Evolutionary conservation across 306 rosid genomes (phyloP).

Genomic region (Erythrophleum fordii): DNA sequence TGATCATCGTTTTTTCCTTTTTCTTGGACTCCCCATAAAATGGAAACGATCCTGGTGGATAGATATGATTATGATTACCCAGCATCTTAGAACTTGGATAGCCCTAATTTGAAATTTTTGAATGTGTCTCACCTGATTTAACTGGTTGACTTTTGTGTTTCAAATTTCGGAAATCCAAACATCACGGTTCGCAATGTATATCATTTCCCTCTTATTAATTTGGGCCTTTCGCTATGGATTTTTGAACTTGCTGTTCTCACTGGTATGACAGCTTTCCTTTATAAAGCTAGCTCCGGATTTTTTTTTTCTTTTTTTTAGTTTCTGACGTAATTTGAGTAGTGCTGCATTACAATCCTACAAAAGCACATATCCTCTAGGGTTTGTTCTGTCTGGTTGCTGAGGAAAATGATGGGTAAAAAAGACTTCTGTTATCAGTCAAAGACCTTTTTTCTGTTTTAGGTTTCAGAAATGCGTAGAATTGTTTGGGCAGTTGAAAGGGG

Average conservation of each 20-base stretch:
- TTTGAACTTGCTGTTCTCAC: not conserved
- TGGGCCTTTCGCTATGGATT: not conserved
- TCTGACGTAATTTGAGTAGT: not conserved
- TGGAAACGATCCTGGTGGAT: not conserved
- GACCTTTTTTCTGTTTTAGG: not conserved
- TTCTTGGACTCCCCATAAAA: not conserved
- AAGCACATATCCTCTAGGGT: not conserved
- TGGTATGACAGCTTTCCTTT: not conserved
- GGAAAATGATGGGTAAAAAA: not conserved
- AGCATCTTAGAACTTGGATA: not conserved
- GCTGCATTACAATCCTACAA: not conserved
- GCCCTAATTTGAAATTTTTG: constrained; percentile 1
- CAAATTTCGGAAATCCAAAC: not conserved
- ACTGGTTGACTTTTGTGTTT: constrained; percentile 14
- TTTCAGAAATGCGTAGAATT: not conserved
- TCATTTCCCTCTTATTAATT: not conserved
- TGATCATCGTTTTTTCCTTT: constrained; percentile 3
- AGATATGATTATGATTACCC: not conserved
- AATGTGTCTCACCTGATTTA: not conserved
- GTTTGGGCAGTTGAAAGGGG: not conserved
- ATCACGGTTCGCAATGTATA: not conserved
- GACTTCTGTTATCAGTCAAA: not conserved
- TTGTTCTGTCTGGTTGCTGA: not conserved
- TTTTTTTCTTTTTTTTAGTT: no score
- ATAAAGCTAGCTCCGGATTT: not conserved